Conservation (phyloP, 140 eudicot species). For the Stevia rebaudiana region DNA sequence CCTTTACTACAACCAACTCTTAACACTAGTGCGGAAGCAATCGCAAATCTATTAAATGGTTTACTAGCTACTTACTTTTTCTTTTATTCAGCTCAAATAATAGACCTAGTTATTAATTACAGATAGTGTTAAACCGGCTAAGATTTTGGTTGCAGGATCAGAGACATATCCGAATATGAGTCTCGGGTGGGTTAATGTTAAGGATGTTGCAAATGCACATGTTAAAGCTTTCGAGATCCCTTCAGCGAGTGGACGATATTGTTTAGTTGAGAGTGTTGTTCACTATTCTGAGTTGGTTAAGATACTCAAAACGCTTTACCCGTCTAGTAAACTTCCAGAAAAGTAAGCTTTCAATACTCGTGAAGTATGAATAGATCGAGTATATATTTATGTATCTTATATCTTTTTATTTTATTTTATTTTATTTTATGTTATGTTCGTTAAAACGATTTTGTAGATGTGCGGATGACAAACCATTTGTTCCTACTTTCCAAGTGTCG, state of each 20-base stretch:
- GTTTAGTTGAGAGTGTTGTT: constrained; percentile 38
- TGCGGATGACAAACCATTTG: constrained; percentile 38
- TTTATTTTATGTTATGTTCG: neutral
- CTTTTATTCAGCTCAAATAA: too few species aligned
- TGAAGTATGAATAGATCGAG: neutral
- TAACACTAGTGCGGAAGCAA: constrained; percentile 51
- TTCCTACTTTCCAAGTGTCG: constrained; percentile 37
- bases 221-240: constrained; percentile 50
- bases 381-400: neutral
- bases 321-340: constrained; percentile 27
- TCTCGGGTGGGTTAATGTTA: constrained; percentile 47
- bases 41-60: constrained; percentile 54
- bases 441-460: constrained; percentile 23
- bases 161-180: constrained; percentile 30
- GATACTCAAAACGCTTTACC: constrained; percentile 34
- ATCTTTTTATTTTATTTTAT: neutral
- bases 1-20: constrained; percentile 72
- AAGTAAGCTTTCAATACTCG: constrained; percentile 15
- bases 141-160: constrained; percentile 18
- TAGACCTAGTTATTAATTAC: too few species aligned
- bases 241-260: constrained; percentile 46
- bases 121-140: too few species aligned
- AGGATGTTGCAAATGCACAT: constrained; percentile 49
- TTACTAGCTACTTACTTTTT: too few species aligned
- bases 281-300: constrained; percentile 30